phyloP scores from a whole-genome alignment of 2,329 filamentous ascomycete genomes.

The Fusarium decemcellulare region DNA sequence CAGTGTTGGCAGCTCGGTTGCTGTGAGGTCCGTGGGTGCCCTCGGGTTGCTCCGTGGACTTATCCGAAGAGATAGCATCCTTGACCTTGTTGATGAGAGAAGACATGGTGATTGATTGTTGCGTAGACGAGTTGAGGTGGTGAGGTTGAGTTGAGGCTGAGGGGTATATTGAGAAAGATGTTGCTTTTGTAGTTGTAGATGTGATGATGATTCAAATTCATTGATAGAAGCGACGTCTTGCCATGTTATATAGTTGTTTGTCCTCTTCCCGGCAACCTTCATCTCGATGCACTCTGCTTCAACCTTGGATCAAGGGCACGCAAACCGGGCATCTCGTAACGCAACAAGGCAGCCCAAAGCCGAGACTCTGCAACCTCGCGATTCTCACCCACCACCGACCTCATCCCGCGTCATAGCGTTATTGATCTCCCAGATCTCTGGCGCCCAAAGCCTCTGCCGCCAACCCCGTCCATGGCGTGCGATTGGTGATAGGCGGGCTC shows the following conservation, averaged over 20 bases:
- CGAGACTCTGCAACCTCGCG: slow-evolving; percentile 15
- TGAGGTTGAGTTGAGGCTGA: slow-evolving; percentile 6
- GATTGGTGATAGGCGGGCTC: slow-evolving; percentile 24
- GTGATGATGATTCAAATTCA: slow-evolving; percentile 26
- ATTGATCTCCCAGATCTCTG: slow-evolving; percentile 25
- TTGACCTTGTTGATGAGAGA: slow-evolving; percentile 72
- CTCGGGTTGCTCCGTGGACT: slow-evolving; percentile 46
- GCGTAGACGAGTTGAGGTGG: slow-evolving; percentile 27
- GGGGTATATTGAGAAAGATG: slow-evolving; percentile 38
- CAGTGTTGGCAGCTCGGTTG: slow-evolving; percentile 55
- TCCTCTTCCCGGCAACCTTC: slow-evolving; percentile 4
- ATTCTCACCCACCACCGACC: slow-evolving; percentile 30
- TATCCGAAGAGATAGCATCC: slow-evolving; percentile 65
- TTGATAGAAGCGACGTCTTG: slow-evolving; percentile 5
- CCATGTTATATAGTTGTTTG: slow-evolving; percentile 43
- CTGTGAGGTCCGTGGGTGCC: slow-evolving; percentile 41
- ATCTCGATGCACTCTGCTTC: slow-evolving; percentile 32
- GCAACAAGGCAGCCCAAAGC: slow-evolving; percentile 20
- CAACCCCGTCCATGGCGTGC: slow-evolving; percentile 21
- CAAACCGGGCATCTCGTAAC: slow-evolving; percentile 23
- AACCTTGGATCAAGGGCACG: slow-evolving; percentile 4
- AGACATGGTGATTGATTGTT: slow-evolving; percentile 62
- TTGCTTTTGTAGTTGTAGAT: slow-evolving; percentile 18
- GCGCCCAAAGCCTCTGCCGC: slow-evolving; percentile 14
- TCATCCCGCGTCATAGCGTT: slow-evolving; percentile 47